Base-by-base conservation (phyloP, 495 filamentous ascomycete genomes). In the Pseudomonodictys pantanalensis region DNA sequence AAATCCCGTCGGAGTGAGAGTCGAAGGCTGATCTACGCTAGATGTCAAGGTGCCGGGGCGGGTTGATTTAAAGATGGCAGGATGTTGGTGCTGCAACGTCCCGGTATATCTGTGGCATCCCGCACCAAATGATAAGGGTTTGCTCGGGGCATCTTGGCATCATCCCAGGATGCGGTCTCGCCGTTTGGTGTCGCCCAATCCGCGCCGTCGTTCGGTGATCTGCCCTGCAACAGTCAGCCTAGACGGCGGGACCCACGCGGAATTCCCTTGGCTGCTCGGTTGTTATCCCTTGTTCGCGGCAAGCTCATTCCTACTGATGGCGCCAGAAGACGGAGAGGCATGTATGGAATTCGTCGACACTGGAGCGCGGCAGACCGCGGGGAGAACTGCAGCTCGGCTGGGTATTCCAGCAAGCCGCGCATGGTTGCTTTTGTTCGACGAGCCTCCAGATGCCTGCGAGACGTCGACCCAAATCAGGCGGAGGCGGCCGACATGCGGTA, bases 41-140 rank as follows among this genome's bases (percentile, higher is more conserved):
- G n/a, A 20, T 23, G 3, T 39, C 28, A 3, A 12, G 24, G n/a
- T 30, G 47, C 29, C 23, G 28, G 7, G 23, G 47, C 12, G n/a
- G 44, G 20, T 44, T 28, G 18, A 32, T 57, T 57, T 63, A 63
- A 57, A 18, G 9, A 33, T 30, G 1, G 35, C 20, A 41, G 32
- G 4, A 12, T 15, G n/a, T n/a, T n/a, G n/a, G n/a, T 41, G 25
- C 44, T 30, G 17, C 22, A 30, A 2, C 26, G 26, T 18, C 6
- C 4, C 20, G 12, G 32, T 47, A 50, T 43, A 61, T 53, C 38
- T 53, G 26, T 18, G 43, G 39, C 39, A 61, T 61, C 49, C 58
- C 58, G 49, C 49, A 43, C 53, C 30, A 44, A 11, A 18, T 43
- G 60, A 63, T 63, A 63, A 63, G 60, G 53, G 38, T 61, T 47